Conservation (phyloP, 164 flowering plant species). For the Kalanchoe fedtschenkoi region DNA sequence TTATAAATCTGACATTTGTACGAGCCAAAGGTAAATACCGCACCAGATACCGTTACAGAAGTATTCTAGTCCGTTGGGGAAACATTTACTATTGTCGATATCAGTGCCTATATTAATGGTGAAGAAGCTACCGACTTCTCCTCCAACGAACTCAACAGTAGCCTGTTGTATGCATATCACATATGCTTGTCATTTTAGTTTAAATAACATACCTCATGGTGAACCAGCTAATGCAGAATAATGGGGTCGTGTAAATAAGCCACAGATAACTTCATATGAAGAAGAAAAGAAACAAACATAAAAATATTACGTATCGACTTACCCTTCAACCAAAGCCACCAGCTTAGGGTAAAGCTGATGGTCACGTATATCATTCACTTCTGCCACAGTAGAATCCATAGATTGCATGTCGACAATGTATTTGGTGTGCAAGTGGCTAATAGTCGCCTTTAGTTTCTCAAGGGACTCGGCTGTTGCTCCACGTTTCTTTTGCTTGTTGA, state of each 20-base stretch:
- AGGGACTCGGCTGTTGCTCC: constrained; percentile 47
- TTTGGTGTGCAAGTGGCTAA: constrained; percentile 87
- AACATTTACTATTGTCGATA: neutral
- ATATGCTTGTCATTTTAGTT: too few relatives aligned
- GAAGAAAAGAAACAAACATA: neutral
- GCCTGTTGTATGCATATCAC: too few relatives aligned
- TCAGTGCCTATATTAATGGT: neutral
- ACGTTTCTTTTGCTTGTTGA: constrained; percentile 72
- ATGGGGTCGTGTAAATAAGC: too few relatives aligned
- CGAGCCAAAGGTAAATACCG: neutral
- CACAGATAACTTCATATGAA: too few relatives aligned
- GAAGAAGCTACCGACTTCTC: neutral
- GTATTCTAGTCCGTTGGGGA: neutral
- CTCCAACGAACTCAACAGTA: neutral
- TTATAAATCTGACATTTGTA: too few relatives aligned
- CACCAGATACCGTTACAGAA: neutral
- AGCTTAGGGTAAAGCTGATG: constrained; percentile 75
- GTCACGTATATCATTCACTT: constrained; percentile 70
- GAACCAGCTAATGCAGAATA: neutral
- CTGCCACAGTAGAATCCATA: constrained; percentile 80
- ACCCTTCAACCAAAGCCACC: constrained; percentile 70
- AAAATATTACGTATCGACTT: constrained; percentile 11
- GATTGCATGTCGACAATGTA: constrained; percentile 92
- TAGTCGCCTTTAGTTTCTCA: constrained; percentile 90
- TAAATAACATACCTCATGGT: neutral